phyloP scores from a whole-genome alignment of 176 grass and related monocot genomes.

The Carex parvula region DNA sequence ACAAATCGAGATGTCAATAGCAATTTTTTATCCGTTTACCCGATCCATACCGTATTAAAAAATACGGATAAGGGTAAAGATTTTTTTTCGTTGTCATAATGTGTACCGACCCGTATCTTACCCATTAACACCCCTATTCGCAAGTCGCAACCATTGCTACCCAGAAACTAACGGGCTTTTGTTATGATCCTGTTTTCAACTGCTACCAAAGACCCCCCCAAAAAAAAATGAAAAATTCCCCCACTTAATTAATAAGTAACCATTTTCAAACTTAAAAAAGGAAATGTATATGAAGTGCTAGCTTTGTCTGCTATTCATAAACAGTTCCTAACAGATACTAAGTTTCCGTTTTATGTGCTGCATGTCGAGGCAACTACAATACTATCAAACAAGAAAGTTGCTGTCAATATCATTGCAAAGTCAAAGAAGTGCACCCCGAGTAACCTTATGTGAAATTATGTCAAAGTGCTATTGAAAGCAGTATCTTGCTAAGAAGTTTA shows the following conservation, averaged over 20 bases:
- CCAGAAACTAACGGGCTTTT: neutral
- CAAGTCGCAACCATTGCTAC: neutral
- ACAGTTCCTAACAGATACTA: constrained; percentile 11
- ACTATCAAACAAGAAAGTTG: constrained; percentile 1
- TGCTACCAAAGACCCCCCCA: neutral
- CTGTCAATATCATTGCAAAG: constrained; percentile 18
- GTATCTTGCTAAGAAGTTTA: constrained; percentile 10
- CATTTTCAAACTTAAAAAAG: neutral
- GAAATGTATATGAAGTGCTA: neutral
- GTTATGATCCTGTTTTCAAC: neutral
- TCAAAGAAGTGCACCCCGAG: constrained; percentile 26
- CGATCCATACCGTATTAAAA: no score
- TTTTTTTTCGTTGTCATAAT: no score
- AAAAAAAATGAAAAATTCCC: neutral
- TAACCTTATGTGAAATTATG: constrained; percentile 20
- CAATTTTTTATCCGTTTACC: no score
- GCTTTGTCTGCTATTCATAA: neutral
- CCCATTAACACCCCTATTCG: neutral
- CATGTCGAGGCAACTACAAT: neutral
- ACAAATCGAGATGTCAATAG: no score
- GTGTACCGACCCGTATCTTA: no score
- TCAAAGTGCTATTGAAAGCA: neutral
- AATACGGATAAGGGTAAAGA: no score
- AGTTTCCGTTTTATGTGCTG: constrained; percentile 1
- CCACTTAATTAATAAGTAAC: neutral